phyloP scores from a whole-genome alignment of 371 early-diverging fungal genomes.

The Lichtheimia ornata region DNA sequence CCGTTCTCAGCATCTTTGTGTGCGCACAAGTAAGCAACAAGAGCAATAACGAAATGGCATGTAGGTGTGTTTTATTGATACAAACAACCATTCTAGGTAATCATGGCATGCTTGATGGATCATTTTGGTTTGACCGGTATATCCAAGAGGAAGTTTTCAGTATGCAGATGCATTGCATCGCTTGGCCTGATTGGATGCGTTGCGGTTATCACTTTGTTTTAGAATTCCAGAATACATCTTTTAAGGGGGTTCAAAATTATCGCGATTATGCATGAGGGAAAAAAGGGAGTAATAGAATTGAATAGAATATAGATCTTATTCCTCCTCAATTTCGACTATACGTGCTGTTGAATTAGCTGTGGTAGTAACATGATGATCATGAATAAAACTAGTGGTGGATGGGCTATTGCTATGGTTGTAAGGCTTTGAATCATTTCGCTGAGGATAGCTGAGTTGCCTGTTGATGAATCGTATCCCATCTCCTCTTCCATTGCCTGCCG shows the following conservation, averaged over 20 bases:
- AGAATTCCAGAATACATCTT: neutral
- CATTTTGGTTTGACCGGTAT: slow-evolving; percentile 47
- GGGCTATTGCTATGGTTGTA: too few species aligned
- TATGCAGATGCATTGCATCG: slow-evolving; percentile 16
- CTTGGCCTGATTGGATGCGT: slow-evolving; percentile 18
- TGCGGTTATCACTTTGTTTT: slow-evolving; percentile 20
- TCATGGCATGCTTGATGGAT: slow-evolving; percentile 53
- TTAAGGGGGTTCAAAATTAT: neutral
- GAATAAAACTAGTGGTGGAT: too few species aligned
- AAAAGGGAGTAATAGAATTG: too few species aligned
- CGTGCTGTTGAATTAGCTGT: neutral
- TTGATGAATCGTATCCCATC: slow-evolving; percentile 10
- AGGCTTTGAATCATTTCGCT: too few species aligned
- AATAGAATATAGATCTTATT: neutral
- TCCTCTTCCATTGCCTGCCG: neutral
- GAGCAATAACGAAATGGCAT: neutral
- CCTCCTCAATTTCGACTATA: slow-evolving; percentile 10
- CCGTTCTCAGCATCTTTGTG: slow-evolving; percentile 53
- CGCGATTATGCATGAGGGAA: slow-evolving; percentile 1
- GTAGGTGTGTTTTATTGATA: neutral
- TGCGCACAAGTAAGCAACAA: slow-evolving; percentile 37
- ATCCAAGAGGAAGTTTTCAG: slow-evolving; percentile 14
- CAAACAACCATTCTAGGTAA: slow-evolving; percentile 18
- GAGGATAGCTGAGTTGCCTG: slow-evolving; percentile 6
- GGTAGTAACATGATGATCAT: too few species aligned